Evolutionary conservation across 352 stramenopile species (phyloP).

Genomic region (Globisporangium alternatum): DNA sequence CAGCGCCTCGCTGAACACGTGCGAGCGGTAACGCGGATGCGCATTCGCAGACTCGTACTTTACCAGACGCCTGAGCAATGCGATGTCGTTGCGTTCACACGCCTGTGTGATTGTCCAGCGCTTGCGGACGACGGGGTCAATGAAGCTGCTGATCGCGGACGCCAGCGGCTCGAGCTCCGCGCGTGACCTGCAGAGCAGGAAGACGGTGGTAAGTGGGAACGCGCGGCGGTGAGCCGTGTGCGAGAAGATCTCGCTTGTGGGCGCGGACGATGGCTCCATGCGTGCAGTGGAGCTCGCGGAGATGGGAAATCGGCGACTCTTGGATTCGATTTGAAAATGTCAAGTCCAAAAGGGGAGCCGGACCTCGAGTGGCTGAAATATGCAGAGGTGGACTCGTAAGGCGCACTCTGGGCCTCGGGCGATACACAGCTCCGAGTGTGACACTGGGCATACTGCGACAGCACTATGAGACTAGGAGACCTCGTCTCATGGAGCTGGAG

Average conservation of each 20-base stretch:
- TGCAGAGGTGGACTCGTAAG: too few relatives aligned
- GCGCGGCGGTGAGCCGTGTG: neutral
- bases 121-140: neutral
- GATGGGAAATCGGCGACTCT: neutral
- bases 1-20: conserved; percentile 6
- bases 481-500: too few relatives aligned
- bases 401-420: too few relatives aligned
- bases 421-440: too few relatives aligned
- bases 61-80: neutral
- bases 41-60: neutral
- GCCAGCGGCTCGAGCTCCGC: conserved; percentile 1
- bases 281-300: neutral
- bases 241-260: neutral
- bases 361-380: too few relatives aligned
- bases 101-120: conserved; percentile 3
- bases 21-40: neutral
- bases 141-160: conserved; percentile 3
- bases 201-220: neutral
- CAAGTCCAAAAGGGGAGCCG: too few relatives aligned
- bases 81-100: neutral
- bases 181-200: neutral
- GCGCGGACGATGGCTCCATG: neutral
- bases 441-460: too few relatives aligned
- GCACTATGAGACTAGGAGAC: too few relatives aligned
- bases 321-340: too few relatives aligned